These are phyloP conservation scores for Mycena epipterygia DNA, from an alignment of 768 basidiomycete genomes.

Conservation along the genomic window DNA sequence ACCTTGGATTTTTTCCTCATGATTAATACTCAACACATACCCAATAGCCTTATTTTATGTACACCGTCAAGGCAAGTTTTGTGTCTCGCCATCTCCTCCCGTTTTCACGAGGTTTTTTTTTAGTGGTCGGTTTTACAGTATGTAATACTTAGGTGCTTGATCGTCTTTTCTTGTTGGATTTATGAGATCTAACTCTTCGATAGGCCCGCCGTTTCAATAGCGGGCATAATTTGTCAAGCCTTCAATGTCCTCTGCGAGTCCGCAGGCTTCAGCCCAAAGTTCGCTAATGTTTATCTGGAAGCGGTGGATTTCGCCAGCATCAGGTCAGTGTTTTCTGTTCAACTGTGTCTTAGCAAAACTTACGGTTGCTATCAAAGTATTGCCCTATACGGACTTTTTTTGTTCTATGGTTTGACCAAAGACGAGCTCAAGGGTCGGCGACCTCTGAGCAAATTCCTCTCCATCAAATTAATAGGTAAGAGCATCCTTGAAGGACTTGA, in stretches of 20 bases:
- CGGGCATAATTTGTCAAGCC: slow-evolving; percentile 83
- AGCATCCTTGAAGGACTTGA: too few relatives aligned
- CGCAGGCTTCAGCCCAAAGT: slow-evolving; percentile 69
- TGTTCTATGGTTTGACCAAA: slow-evolving; percentile 87
- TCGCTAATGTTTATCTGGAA: slow-evolving; percentile 78
- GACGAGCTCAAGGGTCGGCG: slow-evolving; percentile 83
- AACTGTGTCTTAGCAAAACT: background rate
- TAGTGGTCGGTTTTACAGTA: slow-evolving; percentile 94
- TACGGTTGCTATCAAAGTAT: slow-evolving; percentile 58
- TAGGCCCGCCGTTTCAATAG: slow-evolving; percentile 75
- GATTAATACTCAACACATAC: background rate
- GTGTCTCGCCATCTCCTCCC: background rate
- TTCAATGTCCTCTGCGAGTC: slow-evolving; percentile 78
- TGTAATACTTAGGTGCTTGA: too few relatives aligned
- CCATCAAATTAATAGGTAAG: slow-evolving; percentile 89
- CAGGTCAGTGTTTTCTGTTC: slow-evolving; percentile 59
- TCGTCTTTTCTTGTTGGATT: too few relatives aligned
- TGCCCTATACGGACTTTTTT: slow-evolving; percentile 87
- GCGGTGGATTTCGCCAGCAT: slow-evolving; percentile 86
- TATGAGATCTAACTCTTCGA: too few relatives aligned
- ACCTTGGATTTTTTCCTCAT: slow-evolving; percentile 5
- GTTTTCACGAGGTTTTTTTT: slow-evolving; percentile 22
- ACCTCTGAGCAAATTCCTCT: slow-evolving; percentile 88
- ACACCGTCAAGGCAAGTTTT: slow-evolving; percentile 77
- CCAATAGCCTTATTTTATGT: slow-evolving; percentile 86